Base-by-base conservation (phyloP, 2,329 filamentous ascomycete genomes). In the Sarocladium oryzae region DNA sequence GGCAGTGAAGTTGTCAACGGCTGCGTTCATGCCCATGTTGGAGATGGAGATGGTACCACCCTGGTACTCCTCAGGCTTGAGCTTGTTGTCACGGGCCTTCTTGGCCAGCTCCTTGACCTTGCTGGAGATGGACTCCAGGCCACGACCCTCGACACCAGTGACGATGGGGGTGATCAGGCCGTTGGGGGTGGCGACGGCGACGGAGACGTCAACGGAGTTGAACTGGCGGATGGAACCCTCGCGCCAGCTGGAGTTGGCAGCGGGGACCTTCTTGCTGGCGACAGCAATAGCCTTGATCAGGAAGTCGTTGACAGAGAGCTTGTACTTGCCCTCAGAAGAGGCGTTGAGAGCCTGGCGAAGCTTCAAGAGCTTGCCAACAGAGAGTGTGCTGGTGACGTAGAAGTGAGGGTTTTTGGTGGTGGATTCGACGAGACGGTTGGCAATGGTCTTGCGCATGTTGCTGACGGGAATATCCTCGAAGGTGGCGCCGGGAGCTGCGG, bases 281-380 rank as follows among this genome's bases (percentile, higher is more conserved):
- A 88, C 77, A 54, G 83, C 88, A 53, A 92, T 88, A 60, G 92
- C 93, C 82, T 99, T 99, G 81, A 99, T 89, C 57, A 99, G 79
- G 81, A 99, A 96, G 74, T 99, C 93, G 74, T 99, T 99, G 74
- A 99, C 89, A n/a, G 91, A 96, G 54, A 99, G 88, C 83, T 96
- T 99, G 83, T 96, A 99, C 72, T 90, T 85, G 74, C 92, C 93
- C 56, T 96, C 86, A 45, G 89, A 78, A 11, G 88, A 85, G 66
- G 84, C 82, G 76, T 99, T 99, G 60, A 99, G 83, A 53, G 92
- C 90, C 73, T 89, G 82, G 64, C 93, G 90, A 62, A 99, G 90
- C 79, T 96, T 97, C 64, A 96, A 77, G 46, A 99, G 88, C 82
- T 97, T 97, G 70, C 78, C 81, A 57, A 99, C 93, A 53, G 92